Evolutionary conservation across 2,329 filamentous ascomycete genomes (phyloP).

Genomic region (Colletotrichum cuscutae): DNA sequence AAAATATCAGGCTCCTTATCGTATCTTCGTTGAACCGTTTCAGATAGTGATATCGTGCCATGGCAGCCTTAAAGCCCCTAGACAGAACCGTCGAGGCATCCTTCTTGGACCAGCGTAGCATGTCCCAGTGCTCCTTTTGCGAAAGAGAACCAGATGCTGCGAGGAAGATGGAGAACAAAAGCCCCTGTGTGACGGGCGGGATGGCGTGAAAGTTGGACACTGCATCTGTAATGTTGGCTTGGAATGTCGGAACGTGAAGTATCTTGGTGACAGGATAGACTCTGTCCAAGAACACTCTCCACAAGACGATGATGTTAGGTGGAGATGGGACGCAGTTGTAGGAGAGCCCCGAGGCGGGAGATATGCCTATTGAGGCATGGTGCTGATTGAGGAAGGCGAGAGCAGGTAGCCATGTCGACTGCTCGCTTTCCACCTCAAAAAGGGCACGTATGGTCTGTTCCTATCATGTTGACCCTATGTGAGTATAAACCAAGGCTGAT

Average conservation of each 20-base stretch:
- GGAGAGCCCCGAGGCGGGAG: conserved; percentile 23
- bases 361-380: background rate
- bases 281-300: conserved; percentile 45
- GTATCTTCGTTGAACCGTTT: conserved; percentile 62
- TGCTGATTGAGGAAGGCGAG: conserved; percentile 52
- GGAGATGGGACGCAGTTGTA: conserved; percentile 55
- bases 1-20: background rate
- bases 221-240: conserved; percentile 78
- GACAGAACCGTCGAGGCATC: conserved; percentile 61
- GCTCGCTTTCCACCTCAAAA: conserved; percentile 57
- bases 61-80: conserved; percentile 57
- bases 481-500: no score
- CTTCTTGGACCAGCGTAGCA: conserved; percentile 59
- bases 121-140: conserved; percentile 62
- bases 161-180: conserved; percentile 9
- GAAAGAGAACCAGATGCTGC: background rate
- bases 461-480: conserved; percentile 43
- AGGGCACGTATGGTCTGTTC: conserved; percentile 68
- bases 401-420: conserved; percentile 58
- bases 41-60: conserved; percentile 66
- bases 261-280: conserved; percentile 46
- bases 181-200: conserved; percentile 45
- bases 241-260: conserved; percentile 45
- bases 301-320: conserved; percentile 48
- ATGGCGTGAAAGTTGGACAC: conserved; percentile 63